Evolutionary conservation across 179 eudicot species (phyloP), one percentile per base, ranked within the genome.

Genomic region (Corrigiola litoralis): DNA sequence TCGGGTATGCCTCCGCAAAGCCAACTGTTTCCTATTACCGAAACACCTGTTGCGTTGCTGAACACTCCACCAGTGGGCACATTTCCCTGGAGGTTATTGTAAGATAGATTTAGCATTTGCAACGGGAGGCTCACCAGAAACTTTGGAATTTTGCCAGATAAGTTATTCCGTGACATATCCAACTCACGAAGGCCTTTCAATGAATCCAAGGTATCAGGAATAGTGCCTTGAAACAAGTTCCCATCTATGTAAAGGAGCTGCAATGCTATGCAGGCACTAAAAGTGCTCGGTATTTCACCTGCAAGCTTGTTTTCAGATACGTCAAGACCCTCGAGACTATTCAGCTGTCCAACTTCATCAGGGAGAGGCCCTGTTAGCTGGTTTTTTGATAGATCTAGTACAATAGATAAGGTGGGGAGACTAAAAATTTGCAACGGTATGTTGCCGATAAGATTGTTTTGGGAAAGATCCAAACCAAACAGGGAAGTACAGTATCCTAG

Each of bases 1-100:
- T 11, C 55, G 4, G 60, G 64, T 31, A 48, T 45, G 5, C 75
- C 72, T 51, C 79, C 79, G 47, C 79, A 75, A 13, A 75, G 75
- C 33, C 25, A 18, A 12, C 7, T 45, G 23, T 75, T 75, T 33
- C 71, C 79, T 28, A 3, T 1, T 20, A 75, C 0, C 18, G 58
- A 65, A 37, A 38, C 1, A 17, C 50, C 38, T 5, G 28, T 50
- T 4, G 50, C 63, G 52, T 69, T 70, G 24, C 16, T 44, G 4
- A 75, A 71, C 27, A 71, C 44, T 34, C 75, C 69, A 1, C 34
- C 38, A 5, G 0, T 45, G 0, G 71, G 71, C 2, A 75, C 37
- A 6, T 37, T 70, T 31, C 79, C 79, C 40, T 69, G 66, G 6
- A 75, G 40, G 57, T 59, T 34, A 33, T 75, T 75, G 36, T 69